These are phyloP conservation scores for Aspergillus candidus DNA, from an alignment of 2,329 filamentous ascomycete genomes.

Conservation along the genomic window DNA sequence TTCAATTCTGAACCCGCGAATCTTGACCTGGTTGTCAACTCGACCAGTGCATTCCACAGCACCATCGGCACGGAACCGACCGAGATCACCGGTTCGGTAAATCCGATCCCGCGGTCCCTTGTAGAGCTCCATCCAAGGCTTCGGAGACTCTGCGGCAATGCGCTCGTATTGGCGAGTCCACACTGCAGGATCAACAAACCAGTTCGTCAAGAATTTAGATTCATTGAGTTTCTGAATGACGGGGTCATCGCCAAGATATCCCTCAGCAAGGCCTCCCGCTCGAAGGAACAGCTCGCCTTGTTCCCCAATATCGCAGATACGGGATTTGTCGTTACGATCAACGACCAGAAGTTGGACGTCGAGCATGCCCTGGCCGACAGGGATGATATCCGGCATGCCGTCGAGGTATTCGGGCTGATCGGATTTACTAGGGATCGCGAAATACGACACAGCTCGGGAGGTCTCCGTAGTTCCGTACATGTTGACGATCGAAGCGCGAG, in stretches of 20 bases:
- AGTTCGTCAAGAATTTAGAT: conserved; percentile 75
- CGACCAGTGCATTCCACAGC: conserved; percentile 74
- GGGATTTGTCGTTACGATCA: conserved; percentile 59
- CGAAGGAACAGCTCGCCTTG: conserved; percentile 79
- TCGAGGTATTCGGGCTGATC: conserved; percentile 60
- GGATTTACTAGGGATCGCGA: conserved; percentile 62
- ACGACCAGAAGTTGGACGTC: conserved; percentile 86
- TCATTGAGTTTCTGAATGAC: conserved; percentile 51
- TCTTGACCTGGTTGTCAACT: conserved; percentile 87
- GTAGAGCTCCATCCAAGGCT: conserved; percentile 74
- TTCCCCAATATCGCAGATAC: conserved; percentile 72
- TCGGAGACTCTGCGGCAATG: neutral
- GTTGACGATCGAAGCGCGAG: conserved; percentile 56
- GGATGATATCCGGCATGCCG: conserved; percentile 66
- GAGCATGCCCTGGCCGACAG: conserved; percentile 78
- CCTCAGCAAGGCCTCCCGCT: conserved; percentile 76
- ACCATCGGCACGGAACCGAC: conserved; percentile 63
- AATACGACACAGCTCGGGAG: conserved; percentile 74
- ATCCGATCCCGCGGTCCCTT: conserved; percentile 77
- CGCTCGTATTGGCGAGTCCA: conserved; percentile 63
- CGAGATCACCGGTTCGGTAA: conserved; percentile 83
- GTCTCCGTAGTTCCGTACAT: conserved; percentile 90
- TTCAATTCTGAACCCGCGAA: conserved; percentile 92
- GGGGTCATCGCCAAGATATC: conserved; percentile 56
- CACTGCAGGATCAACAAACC: conserved; percentile 70